phyloP scores from a whole-genome alignment of 1,284 basidiomycete species.

The Mrakiaceae sp. region DNA sequence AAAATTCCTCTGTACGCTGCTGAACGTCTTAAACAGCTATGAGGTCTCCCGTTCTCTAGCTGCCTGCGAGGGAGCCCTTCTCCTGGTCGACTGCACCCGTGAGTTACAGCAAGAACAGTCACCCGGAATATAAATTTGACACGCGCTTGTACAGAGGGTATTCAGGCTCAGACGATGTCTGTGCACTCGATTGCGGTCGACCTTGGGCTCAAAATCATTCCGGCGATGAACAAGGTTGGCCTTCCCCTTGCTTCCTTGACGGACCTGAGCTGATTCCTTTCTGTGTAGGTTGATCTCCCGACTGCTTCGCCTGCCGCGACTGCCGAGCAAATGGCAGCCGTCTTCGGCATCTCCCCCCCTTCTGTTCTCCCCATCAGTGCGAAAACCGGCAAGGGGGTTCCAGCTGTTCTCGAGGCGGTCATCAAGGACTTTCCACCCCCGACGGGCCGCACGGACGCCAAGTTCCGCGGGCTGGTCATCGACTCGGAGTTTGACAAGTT shows the following conservation, averaged over 20 bases:
- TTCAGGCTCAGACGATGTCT: conserved; percentile 94
- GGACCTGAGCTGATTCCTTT: conserved; percentile 20
- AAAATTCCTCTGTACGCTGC: too few species aligned
- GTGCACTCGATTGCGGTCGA: conserved; percentile 84
- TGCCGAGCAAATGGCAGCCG: conserved; percentile 63
- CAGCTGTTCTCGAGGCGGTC: conserved; percentile 64
- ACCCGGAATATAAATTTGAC: too few species aligned
- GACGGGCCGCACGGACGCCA: conserved; percentile 38
- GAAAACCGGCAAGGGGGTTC: conserved; percentile 73
- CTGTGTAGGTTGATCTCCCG: conserved; percentile 58
- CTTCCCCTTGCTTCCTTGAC: neutral
- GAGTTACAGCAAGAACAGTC: conserved; percentile 11
- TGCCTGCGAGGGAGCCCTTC: conserved; percentile 84
- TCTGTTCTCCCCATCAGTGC: conserved; percentile 74
- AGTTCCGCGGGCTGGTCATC: conserved; percentile 78
- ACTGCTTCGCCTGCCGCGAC: conserved; percentile 72
- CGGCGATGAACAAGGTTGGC: conserved; percentile 78
- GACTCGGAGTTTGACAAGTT: conserved; percentile 95
- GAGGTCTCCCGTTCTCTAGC: conserved; percentile 88
- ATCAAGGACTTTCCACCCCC: conserved; percentile 74
- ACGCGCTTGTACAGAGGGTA: conserved; percentile 47
- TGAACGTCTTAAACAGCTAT: conserved; percentile 38
- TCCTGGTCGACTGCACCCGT: conserved; percentile 84
- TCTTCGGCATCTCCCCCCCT: conserved; percentile 62
- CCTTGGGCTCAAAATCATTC: conserved; percentile 71